Base-by-base conservation (phyloP, 495 filamentous ascomycete species). In the Bombardia bombarda region DNA sequence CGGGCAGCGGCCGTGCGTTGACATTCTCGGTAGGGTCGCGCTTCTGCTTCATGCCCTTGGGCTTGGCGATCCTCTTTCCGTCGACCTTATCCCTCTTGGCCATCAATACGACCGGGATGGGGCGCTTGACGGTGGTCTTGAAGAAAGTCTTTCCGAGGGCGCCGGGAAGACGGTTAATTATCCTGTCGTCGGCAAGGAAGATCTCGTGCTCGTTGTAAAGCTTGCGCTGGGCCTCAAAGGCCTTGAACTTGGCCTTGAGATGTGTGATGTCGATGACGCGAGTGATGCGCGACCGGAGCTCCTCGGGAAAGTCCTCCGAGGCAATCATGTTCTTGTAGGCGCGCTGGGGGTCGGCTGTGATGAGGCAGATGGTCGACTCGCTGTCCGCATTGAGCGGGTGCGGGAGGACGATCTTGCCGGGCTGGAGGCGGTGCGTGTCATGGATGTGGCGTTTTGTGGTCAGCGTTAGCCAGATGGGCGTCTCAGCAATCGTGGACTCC, bases 131-230 rank as follows among this genome's bases (percentile, higher is more conserved):
- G 7, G 75, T 80, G 20, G 53, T 62, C 60, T 83, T 78, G 77
- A 87, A 94, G 69, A 97, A 95, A 0, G 75, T 77, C 66, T 93
- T 95, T 32, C 90, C 92, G 0, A 97, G 77, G 2, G 79, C 66
- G 19, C 72, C 72, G 14, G 87, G 84, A n/a, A 96, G 70, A 45
- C 74, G 76, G 45, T 79, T 85, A 46, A 87, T 69, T 43, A 95
- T 82, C 17, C 87, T 71, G 53, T 90, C 83, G 60, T 97, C 89
- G 21, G 80, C 87, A 21, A 96, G 70, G 68, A 96, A 95, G 32
- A 95, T 64, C 57, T 95, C 67, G 64, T 95, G 83, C 48, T 93
- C 86, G 36, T 75, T 68, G 38, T 80, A 73, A n/a, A 98, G 72
- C 60, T 90, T 86, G 34, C 92, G 75, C 56, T 84, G 83, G 40